Evolutionary conservation across 225 moss, liverwort and hornwort genomes (phyloP).

Genomic region (Polytrichum formosum): DNA sequence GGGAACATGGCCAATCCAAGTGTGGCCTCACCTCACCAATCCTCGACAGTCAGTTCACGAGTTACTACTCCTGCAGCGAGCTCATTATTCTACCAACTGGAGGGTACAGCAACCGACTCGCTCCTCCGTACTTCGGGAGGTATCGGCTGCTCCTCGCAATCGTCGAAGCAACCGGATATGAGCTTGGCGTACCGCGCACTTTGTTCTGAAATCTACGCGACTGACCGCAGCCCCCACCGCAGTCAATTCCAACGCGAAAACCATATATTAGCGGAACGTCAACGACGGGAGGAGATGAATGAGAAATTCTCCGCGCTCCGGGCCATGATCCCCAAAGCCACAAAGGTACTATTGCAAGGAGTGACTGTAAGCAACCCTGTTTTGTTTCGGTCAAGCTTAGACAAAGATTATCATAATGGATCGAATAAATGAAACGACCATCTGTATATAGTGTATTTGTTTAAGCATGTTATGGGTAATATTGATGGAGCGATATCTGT

Average conservation of each 20-base stretch:
- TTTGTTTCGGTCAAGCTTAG: too few relatives aligned
- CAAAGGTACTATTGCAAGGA: constrained; percentile 45
- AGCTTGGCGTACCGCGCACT: constrained; percentile 73
- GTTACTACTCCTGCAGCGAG: constrained; percentile 17
- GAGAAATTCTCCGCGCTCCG: constrained; percentile 89
- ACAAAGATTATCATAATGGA: too few relatives aligned
- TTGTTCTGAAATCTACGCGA: constrained; percentile 69
- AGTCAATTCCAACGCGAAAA: constrained; percentile 97
- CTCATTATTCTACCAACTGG: constrained; percentile 48
- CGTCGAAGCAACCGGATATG: constrained; percentile 41
- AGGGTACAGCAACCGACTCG: constrained; percentile 26
- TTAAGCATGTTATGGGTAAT: too few relatives aligned
- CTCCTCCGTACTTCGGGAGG: constrained; percentile 8
- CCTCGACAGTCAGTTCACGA: constrained; percentile 28
- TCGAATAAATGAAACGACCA: too few relatives aligned
- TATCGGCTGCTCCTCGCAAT: constrained; percentile 28
- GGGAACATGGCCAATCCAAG: constrained; percentile 33
- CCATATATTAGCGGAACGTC: constrained; percentile 92
- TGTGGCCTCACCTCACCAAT: constrained; percentile 12
- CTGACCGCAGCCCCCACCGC: constrained; percentile 85
- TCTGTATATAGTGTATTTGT: too few relatives aligned
- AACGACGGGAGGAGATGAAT: constrained; percentile 96
- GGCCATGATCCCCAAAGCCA: constrained; percentile 97
- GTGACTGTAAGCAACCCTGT: too few relatives aligned
- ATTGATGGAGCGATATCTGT: too few relatives aligned